These are phyloP conservation scores for Oleoguttula mirabilis DNA, from an alignment of 495 filamentous ascomycete species.

Conservation along the genomic window DNA sequence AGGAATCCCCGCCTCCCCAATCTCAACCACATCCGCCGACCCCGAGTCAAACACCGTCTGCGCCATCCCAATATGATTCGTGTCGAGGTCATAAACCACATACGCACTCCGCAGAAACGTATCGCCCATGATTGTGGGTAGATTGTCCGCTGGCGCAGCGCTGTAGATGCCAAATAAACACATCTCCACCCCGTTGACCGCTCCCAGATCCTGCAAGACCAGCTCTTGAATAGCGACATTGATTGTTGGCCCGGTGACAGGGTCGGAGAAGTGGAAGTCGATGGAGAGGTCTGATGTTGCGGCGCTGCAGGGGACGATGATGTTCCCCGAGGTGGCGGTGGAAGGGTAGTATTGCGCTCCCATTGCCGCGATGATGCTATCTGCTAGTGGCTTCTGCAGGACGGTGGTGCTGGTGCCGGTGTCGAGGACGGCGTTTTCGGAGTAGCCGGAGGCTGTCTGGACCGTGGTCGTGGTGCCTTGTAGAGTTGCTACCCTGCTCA, in stretches of 20 bases:
- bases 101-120: conserved; percentile 19
- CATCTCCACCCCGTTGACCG: conserved; percentile 1
- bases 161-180: conserved; percentile 13
- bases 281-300: no score
- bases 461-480: no score
- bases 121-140: conserved; percentile 13
- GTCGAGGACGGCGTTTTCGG: no score
- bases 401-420: no score
- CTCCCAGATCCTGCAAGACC: not conserved
- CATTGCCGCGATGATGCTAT: no score
- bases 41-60: conserved; percentile 4
- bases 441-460: no score
- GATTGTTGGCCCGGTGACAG: conserved; percentile 5
- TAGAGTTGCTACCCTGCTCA: no score
- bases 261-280: conserved; percentile 5
- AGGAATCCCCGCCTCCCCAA: not conserved
- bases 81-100: conserved; percentile 17
- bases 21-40: conserved; percentile 1
- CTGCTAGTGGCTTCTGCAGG: no score
- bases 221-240: conserved; percentile 5
- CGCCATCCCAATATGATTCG: conserved; percentile 1
- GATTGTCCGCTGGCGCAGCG: not conserved
- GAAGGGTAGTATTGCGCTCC: no score
- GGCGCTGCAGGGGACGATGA: no score
- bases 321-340: no score